Base-by-base conservation (phyloP, 495 filamentous ascomycete species). In the Tetracladium setigerum region DNA sequence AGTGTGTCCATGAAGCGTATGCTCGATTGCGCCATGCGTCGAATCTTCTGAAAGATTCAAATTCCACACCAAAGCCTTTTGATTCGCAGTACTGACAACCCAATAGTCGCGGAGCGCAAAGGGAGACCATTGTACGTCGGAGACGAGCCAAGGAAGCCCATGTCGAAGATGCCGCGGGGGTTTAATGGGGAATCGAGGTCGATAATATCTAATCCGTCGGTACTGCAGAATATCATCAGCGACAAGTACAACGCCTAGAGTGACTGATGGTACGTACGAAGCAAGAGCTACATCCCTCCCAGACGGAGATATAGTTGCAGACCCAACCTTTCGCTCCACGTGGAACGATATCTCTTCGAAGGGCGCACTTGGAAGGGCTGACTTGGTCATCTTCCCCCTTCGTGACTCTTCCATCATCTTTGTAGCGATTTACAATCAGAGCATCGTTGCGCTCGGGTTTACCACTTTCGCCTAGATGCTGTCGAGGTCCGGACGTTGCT, bases 81-180 rank as follows among this genome's bases (percentile, higher is more conserved):
- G 89, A 58, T 95, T 95, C 22, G 87, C 88, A 2, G 91, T 95
- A 37, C 87, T 95, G 18, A 84, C 88, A 17, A 97, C 86, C 91
- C 91, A 95, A 54, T 86, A 87, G 56, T 95, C 84, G 38, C 91
- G 78, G 7, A 79, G 80, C 9, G 89, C 84, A 54, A 95, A 95
- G 12, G 91, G 91, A 5, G 87, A 95, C 91, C 91, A 97, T 65
- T 97, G 91, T 34, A 97, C 91, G 64, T 97, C 91, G n/a, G 90
- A 88, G 4, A 97, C 90, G 42, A 94, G 81, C 88, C 90, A 95
- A n/a, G 86, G 83, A 7, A 87, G 83, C 32, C 86, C 82, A 61
- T 95, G 86, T 50, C 83, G 82, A 19, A 97, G 79, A 58, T 90
- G 81, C 11, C 89, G 82, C 30, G 91, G 91, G 12, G 86, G 41